phyloP scores from a whole-genome alignment of 495 filamentous ascomycete species.

The Neurospora sp. region DNA sequence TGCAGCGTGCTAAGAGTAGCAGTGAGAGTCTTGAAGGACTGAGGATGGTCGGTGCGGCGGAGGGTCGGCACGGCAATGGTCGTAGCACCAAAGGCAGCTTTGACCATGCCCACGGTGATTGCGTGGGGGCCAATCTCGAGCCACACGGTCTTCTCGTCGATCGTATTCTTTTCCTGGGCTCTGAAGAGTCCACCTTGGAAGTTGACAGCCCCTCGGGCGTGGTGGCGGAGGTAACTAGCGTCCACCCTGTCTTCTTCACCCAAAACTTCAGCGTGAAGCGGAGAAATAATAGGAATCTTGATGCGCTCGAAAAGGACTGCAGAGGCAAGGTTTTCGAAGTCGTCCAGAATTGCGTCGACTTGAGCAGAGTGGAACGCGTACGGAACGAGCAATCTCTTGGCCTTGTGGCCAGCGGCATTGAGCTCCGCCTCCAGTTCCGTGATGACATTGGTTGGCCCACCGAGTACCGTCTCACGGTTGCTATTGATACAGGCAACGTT shows the following conservation, averaged over 20 bases:
- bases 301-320: slow-evolving; percentile 51
- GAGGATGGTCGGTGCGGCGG: slow-evolving; percentile 30
- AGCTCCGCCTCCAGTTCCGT: slow-evolving; percentile 49
- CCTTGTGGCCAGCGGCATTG: slow-evolving; percentile 49
- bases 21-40: slow-evolving; percentile 57
- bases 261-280: slow-evolving; percentile 48
- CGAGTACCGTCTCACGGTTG: slow-evolving; percentile 50
- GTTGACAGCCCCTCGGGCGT: slow-evolving; percentile 64
- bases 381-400: slow-evolving; percentile 58
- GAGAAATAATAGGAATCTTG: slow-evolving; percentile 61
- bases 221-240: slow-evolving; percentile 51
- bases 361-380: slow-evolving; percentile 79
- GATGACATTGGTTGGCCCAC: slow-evolving; percentile 43
- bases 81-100: slow-evolving; percentile 48
- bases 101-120: slow-evolving; percentile 59
- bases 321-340: slow-evolving; percentile 49
- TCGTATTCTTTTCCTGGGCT: slow-evolving; percentile 36
- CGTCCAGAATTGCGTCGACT: slow-evolving; percentile 63
- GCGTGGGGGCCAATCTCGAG: slow-evolving; percentile 65
- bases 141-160: slow-evolving; percentile 48
- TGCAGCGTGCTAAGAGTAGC: slow-evolving; percentile 52
- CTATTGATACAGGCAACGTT: slow-evolving; percentile 56
- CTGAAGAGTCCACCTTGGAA: slow-evolving; percentile 55
- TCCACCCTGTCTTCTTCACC: slow-evolving; percentile 47
- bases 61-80: slow-evolving; percentile 49